Evolutionary conservation across 2,329 filamentous ascomycete genomes (phyloP).

Genomic region (Fusarium nurragi): DNA sequence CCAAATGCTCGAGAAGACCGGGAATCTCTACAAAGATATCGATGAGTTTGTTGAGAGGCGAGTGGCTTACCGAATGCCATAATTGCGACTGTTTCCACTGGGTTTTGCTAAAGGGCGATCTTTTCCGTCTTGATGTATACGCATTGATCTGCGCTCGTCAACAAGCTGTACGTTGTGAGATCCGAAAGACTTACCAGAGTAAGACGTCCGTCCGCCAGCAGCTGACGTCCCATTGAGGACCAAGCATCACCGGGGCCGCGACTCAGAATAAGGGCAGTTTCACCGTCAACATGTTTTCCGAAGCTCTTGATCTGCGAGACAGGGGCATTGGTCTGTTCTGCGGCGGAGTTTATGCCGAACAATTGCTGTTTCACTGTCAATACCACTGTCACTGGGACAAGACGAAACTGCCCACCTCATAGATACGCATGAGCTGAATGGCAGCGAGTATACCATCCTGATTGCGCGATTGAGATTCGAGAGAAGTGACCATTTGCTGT

Average conservation of each 20-base stretch:
- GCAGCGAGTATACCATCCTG: slow-evolving; percentile 6
- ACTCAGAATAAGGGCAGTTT: slow-evolving; percentile 7
- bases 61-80: slow-evolving; percentile 7
- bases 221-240: slow-evolving; percentile 6
- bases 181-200: not conserved
- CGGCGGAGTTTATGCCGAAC: not conserved
- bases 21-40: slow-evolving; percentile 10
- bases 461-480: not conserved
- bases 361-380: not conserved
- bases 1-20: not conserved
- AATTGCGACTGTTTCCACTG: slow-evolving; percentile 11
- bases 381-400: fast-evolving
- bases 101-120: not conserved
- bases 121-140: not conserved
- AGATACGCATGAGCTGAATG: slow-evolving; percentile 14
- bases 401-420: not conserved
- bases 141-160: slow-evolving; percentile 1
- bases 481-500: slow-evolving; percentile 1
- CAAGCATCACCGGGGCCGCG: not conserved
- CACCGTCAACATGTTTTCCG: slow-evolving; percentile 7
- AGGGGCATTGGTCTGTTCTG: not conserved
- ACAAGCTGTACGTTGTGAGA: fast-evolving
- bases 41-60: slow-evolving; percentile 4
- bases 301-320: slow-evolving; percentile 1
- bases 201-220: slow-evolving; percentile 12